Percentiles rank a stretch among this genome's conserved stretches.
phyloP scores from a whole-genome alignment of 2,329 filamentous ascomycete genomes.

The Fusarium praegraminearum region DNA sequence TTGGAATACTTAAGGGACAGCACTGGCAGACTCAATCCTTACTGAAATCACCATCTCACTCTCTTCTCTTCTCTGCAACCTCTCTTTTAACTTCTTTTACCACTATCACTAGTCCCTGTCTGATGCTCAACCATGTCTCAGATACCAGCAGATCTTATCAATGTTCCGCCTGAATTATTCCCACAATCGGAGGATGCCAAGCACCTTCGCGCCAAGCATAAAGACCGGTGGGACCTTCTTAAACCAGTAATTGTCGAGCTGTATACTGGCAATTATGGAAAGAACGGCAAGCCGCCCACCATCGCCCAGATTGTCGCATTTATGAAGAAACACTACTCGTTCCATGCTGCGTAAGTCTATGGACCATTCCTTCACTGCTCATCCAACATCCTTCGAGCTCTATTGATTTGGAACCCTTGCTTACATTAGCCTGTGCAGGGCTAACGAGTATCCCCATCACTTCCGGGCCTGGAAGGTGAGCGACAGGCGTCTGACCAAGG shows the following conservation, averaged over 20 bases:
- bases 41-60: neutral
- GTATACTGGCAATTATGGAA: neutral
- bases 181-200: accelerated
- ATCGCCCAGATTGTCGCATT: neutral
- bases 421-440: neutral
- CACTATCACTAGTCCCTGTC: neutral
- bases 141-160: neutral
- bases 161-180: neutral
- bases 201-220: accelerated
- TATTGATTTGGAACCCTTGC: too few relatives aligned
- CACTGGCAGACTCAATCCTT: too few relatives aligned
- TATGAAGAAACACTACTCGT: neutral
- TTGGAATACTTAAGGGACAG: neutral
- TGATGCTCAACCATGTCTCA: neutral
- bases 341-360: neutral
- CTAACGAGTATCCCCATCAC: neutral
- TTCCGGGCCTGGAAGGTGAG: neutral
- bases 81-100: neutral
- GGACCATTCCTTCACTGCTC: neutral
- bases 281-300: too few relatives aligned
- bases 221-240: neutral
- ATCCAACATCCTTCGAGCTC: accelerated
- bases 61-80: neutral
- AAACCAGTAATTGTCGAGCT: neutral
- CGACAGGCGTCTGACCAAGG: neutral